Evolutionary conservation across 768 basidiomycete genomes (phyloP), one percentile per base, ranked within the genome.

Genomic region (Suillus plorans): DNA sequence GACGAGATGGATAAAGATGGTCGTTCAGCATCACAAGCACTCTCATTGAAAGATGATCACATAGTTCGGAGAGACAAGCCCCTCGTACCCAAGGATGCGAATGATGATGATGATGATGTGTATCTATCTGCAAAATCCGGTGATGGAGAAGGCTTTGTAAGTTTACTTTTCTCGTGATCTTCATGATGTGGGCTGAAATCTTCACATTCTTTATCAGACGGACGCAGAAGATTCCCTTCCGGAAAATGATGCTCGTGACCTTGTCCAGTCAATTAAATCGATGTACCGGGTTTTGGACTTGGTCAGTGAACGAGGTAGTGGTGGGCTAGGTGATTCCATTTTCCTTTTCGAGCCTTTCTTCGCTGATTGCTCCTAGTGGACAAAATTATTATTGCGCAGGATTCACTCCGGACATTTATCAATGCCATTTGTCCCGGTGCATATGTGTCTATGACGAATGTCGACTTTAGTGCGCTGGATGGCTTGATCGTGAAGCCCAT

Each of bases 311-410:
- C 75, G 79, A 55, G 81, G 81, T 1, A 84, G 79, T 42, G 80
- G 82, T 5, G 84, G 85, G 1, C 76, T 86, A 6, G 86, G 86
- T 85, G 67, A 63, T 70, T 16, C 50, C 45, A 67, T 25, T 16
- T 5, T 41, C 25, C 18, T 59, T 41, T 10, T 25, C 5, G 6
- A 25, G 5, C 6, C 18, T 42, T 10, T 41, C 45, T 12, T 20
- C 41, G 12, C 64, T 42, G 1, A 16, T 60, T 28, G n/a, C 10
- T 20, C 58, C 20, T 65, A 86, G 87, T 87, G 45, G 86, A 87
- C 68, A 89, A 89, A 69, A 81, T 89, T 39, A 83, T 89, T 71
- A 89, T 89, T 36, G 77, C 78, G 2, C 85, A 86, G 70, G 74
- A 80, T 3, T 82, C 84, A 3, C 73, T 89, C 14, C 74, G 76